Base-by-base conservation (phyloP, 1,139 yeast species). In the Groenewaldozyma auringiensis region DNA sequence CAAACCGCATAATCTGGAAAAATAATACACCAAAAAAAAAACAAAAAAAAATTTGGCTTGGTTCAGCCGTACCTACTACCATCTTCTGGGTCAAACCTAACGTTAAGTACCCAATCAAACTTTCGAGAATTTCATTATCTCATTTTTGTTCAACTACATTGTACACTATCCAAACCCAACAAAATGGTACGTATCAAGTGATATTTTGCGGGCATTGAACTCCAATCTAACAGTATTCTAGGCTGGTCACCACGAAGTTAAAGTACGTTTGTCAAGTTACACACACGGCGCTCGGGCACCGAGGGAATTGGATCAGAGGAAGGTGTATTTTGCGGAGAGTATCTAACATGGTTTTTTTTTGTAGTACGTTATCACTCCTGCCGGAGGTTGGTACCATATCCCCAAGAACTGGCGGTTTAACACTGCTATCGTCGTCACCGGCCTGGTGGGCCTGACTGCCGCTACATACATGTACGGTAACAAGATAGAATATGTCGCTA, bases 311-410 rank as follows among this genome's bases (percentile, higher is more conserved):
- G n/a, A n/a, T n/a, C n/a, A n/a, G n/a, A n/a, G n/a, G n/a, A n/a
- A n/a, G n/a, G n/a, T n/a, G n/a, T n/a, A n/a, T n/a, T n/a, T n/a
- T n/a, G n/a, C n/a, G n/a, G n/a, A n/a, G n/a, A n/a, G n/a, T n/a
- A n/a, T n/a, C n/a, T n/a, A 18, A 16, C n/a, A n/a, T n/a, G n/a
- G n/a, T n/a, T n/a, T n/a, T n/a, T n/a, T n/a, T n/a, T n/a, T 37
- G 42, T 42, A 59, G 55, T 60, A 63, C 47, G 64, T 65, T 9
- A 62, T 67, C 61, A 62, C 68, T 42, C 69, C 69, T 29, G 43
- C 69, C 14, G 72, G 72, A 40, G 74, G 74, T 40, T 69, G 74
- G 74, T 69, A 59, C 60, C 65, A 65, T 49, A 64, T 63, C 37
- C 74, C 74, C 32, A 60, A 61, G 57, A 70, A 70, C 66, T 67